Evolutionary conservation across 768 basidiomycete species (phyloP), one percentile per base, ranked within the genome.

Genomic region (Infundibulicybe gibba): DNA sequence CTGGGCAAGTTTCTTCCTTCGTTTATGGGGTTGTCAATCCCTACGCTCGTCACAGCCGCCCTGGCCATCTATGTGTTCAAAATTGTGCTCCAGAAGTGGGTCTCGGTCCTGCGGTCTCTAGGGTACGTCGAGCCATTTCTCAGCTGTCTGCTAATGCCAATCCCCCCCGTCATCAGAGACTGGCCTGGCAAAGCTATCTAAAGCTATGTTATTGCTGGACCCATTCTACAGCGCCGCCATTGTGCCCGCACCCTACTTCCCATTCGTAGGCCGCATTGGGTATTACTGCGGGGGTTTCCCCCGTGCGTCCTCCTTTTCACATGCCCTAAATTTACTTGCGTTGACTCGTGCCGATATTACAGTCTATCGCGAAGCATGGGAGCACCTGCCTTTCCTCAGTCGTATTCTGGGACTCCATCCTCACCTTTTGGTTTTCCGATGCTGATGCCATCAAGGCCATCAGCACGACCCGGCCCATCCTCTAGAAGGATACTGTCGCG

Each of bases 401-500:
- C 20, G 42, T 47, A 1, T 45, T 76, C 39, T 61, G 53, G 52
- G 43, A 53, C 9, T 58, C 63, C 19, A 60, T 54, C 10, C 67
- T 60, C 0, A 57, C 57, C 9, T 67, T 68, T 48, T 78, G 73
- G 71, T 31, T 77, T 13, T 63, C 71, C 12, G 76, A 77, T 40
- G 60, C 68, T 1, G 69, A 76, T 30, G 69, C 71, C 6, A 50
- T 76, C 19, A 72, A 70, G 45, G 45, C 54, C 2, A 53, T 76
- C n/a, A 54, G 54, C 10, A 54, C 58, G 0, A 65, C 69, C 33
- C 52, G 70, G 17, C 50, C 50, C 19, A 54, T 64, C 3, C 77
- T 76, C 40, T 60, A 53, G 20, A 77, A 76, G 54, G 69, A 76
- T 16, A 43, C 62, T 0, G 61, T 54, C 32, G 64, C 66, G 2